Base-by-base conservation (phyloP, 2,329 filamentous ascomycete genomes). In the Neofusicoccum laricinum region DNA sequence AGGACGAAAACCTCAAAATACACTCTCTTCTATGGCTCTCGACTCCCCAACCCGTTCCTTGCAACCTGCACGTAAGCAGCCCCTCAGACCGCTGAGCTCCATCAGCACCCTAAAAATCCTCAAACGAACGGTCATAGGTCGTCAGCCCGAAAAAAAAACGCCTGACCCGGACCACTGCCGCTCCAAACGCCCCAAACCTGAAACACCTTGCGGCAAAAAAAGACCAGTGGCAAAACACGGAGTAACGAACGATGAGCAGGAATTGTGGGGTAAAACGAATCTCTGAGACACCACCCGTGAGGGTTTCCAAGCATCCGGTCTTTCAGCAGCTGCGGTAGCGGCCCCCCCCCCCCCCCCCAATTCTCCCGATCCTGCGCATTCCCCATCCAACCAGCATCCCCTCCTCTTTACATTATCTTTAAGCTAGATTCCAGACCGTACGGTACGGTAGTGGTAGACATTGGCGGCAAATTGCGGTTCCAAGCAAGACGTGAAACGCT, bases 181-280 rank as follows among this genome's bases (percentile, higher is more conserved):
- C 30, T 30, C 25, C 38, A 58, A 59, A 59, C 30, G 41, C 30
- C 53, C n/a, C 40, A 25, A 46, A 59, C 55, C 55, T 59, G 55
- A 59, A 59, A 59, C 55, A 21, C 55, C 41, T 59, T 59, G 55
- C 40, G 19, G 19, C n/a, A 55, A 55, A 41, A 30, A 41, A 12
- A 10, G 55, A 59, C n/a, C n/a, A 45, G 55, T 59, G 55, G 55
- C 55, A n/a, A 59, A 58, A 45, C 25, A 17, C 14, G 10, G 17
- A 15, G n/a, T 34, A 38, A 43, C 51, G 53, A 41, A 25, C 40
- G 15, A 36, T 19, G 40, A 58, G 38, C 14, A 45, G 15, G 21
- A 58, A 58, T 34, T 45, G 53, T 43, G 53, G 53, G 53, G 53
- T 45, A 25, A 43, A 32, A 38, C 38, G 19, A 45, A 14, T 32